A percentile compares a stretch with the other conserved stretches of the same genome.
Conservation (phyloP, 179 eudicot genomes). For the Amaranthus tricolor region DNA sequence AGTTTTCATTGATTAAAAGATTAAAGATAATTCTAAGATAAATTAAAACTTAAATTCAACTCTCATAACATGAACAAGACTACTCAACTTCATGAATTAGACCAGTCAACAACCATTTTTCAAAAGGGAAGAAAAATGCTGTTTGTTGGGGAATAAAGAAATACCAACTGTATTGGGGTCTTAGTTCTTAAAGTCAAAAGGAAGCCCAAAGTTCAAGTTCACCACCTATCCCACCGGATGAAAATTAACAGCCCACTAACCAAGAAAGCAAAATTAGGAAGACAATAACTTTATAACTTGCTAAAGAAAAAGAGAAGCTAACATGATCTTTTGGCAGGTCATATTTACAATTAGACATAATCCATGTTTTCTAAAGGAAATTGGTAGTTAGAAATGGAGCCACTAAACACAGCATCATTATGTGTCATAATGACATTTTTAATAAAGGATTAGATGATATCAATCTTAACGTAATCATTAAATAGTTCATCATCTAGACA, state of each 20-base stretch:
- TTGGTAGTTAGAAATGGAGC: constrained; percentile 2
- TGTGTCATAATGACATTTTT: background rate
- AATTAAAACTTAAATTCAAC: background rate
- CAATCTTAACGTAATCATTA: constrained; percentile 11
- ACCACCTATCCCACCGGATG: constrained; percentile 17
- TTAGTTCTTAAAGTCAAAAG: constrained; percentile 26
- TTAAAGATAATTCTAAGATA: background rate
- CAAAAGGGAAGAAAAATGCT: constrained; percentile 13
- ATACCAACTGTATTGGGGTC: constrained; percentile 2
- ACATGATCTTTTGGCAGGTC: background rate
- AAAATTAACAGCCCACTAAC: constrained; percentile 21
- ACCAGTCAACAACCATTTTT: constrained; percentile 24
- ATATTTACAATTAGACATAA: background rate
- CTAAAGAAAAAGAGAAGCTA: constrained; percentile 13
- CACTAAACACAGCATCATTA: background rate
- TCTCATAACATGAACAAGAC: background rate
- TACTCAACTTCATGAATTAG: constrained; percentile 14
- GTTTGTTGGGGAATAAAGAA: constrained; percentile 28
- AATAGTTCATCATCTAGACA: constrained; percentile 2
- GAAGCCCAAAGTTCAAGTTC: constrained; percentile 26
- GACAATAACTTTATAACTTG: constrained; percentile 2
- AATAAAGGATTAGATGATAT: background rate
- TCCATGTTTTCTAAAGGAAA: constrained; percentile 1
- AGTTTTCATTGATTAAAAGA: background rate
- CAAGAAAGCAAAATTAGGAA: constrained; percentile 11